Evolutionary conservation across 1,284 basidiomycete species (phyloP).

Genomic region (Boletus smithii): DNA sequence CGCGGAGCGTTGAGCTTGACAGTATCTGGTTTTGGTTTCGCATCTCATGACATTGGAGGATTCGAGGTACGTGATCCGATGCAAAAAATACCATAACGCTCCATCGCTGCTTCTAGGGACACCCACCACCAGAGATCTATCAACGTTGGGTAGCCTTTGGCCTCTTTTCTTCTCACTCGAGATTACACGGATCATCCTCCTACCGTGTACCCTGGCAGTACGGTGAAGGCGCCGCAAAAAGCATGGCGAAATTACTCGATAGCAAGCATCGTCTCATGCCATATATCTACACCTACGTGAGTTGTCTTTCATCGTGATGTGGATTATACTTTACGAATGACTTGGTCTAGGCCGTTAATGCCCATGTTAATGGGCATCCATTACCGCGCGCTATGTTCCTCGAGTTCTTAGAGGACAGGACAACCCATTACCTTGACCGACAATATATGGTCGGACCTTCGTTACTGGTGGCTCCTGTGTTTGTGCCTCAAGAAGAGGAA

Average conservation of each 20-base stretch:
- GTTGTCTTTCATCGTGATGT: constrained; percentile 17
- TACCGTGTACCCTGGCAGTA: constrained; percentile 78
- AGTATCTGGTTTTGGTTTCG: constrained; percentile 66
- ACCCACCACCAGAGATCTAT: constrained; percentile 67
- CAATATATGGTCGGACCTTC: constrained; percentile 70
- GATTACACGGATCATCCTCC: constrained; percentile 67
- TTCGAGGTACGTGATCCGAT: constrained; percentile 47
- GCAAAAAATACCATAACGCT: neutral
- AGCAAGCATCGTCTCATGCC: constrained; percentile 75
- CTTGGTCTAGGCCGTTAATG: constrained; percentile 51
- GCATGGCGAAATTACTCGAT: constrained; percentile 63
- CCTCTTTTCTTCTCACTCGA: constrained; percentile 66
- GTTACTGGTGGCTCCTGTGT: constrained; percentile 72
- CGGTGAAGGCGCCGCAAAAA: constrained; percentile 64
- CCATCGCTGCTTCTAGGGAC: constrained; percentile 40
- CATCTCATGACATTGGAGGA: constrained; percentile 74
- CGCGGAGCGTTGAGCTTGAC: constrained; percentile 66
- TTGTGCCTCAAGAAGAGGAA: constrained; percentile 55
- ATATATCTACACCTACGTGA: constrained; percentile 63
- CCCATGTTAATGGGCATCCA: constrained; percentile 47
- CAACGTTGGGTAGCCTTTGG: constrained; percentile 77
- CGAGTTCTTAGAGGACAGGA: constrained; percentile 67
- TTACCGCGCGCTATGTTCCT: constrained; percentile 72
- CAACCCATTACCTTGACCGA: constrained; percentile 60
- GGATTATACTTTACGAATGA: neutral